Evolutionary conservation across 768 basidiomycete species (phyloP).

Genomic region (Collybia sordida): DNA sequence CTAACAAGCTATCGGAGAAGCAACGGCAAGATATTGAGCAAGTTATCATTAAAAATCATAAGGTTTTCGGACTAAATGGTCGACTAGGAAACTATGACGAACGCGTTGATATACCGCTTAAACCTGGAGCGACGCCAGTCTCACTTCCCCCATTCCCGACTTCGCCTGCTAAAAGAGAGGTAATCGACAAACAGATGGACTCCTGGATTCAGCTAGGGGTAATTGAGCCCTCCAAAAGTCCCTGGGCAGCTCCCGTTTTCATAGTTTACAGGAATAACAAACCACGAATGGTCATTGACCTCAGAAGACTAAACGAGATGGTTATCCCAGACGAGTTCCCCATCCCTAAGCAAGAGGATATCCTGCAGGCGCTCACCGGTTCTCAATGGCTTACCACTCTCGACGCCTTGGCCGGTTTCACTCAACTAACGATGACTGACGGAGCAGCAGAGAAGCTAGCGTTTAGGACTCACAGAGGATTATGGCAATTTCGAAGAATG

Average conservation of each 20-base stretch:
- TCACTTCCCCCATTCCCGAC: slow-evolving; percentile 21
- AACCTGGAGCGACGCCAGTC: slow-evolving; percentile 22
- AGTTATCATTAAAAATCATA: slow-evolving; percentile 8
- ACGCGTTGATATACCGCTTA: slow-evolving; percentile 22
- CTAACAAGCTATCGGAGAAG: background rate
- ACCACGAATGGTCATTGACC: slow-evolving; percentile 21
- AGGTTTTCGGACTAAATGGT: slow-evolving; percentile 29
- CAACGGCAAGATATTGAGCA: background rate
- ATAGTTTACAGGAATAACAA: slow-evolving; percentile 38
- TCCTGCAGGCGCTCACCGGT: slow-evolving; percentile 27
- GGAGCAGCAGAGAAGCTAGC: slow-evolving; percentile 32
- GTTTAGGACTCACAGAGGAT: slow-evolving; percentile 36
- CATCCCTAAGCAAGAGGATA: slow-evolving; percentile 22
- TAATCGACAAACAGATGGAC: slow-evolving; percentile 27
- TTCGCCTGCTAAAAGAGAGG: slow-evolving; percentile 25
- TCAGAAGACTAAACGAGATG: background rate
- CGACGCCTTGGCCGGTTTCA: slow-evolving; percentile 34
- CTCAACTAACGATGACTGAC: slow-evolving; percentile 28
- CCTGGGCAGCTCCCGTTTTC: slow-evolving; percentile 30
- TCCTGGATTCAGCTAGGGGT: slow-evolving; percentile 32
- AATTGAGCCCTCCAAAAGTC: slow-evolving; percentile 38
- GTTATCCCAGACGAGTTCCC: slow-evolving; percentile 14
- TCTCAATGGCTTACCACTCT: slow-evolving; percentile 25
- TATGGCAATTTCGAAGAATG: slow-evolving; percentile 40
- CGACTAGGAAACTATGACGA: slow-evolving; percentile 25